Evolutionary conservation across 2,329 filamentous ascomycete genomes (phyloP), one percentile per base, ranked within the genome.

Genomic region (Phialemonium atrogriseum): DNA sequence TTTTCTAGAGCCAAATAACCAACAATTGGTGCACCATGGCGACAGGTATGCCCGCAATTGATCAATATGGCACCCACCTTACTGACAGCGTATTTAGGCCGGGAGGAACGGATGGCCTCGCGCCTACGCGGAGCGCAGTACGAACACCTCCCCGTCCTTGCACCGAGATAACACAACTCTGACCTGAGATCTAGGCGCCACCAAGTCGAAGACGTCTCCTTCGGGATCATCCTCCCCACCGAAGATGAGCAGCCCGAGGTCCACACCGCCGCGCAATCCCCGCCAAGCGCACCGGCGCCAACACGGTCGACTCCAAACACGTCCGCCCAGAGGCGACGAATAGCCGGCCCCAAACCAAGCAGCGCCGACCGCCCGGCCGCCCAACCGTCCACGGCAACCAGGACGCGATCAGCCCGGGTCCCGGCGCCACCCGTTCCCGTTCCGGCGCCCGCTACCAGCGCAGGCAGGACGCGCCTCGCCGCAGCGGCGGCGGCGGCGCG

Each of bases 181-280:
- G n/a, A n/a, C n/a, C n/a, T n/a, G n/a, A n/a, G 5, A 36, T 11
- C 27, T 17, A 73, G 68, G 43, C 65, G 66, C 43, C 66, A 71
- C 35, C 67, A 77, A 47, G 60, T 80, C 10, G 70, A 64, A 40
- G 71, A 79, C 40, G 64, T 75, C 9, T 73, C 73, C 5, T 80
- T 80, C 46, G 65, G 63, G 10, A 63, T 77, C 17, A 61, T 59
- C 38, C 52, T 68, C 23, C 49, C 55, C 15, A 40, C 43, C 15
- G 43, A 45, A 33, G 45, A 39, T 11, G 41, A 36, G 17, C 30
- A 35, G n/a, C 31, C 28, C 17, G 36, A 33, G 15, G 38, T 36
- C 11, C 38, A 38, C 17, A 16, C 30, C 8, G 30, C 29, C 12
- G 14, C 28, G 5, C 16, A 42, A 26, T 33, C 34, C 4, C 32